Conservation (phyloP, 2,329 filamentous ascomycete genomes). For the Aspergillus udagawae region DNA sequence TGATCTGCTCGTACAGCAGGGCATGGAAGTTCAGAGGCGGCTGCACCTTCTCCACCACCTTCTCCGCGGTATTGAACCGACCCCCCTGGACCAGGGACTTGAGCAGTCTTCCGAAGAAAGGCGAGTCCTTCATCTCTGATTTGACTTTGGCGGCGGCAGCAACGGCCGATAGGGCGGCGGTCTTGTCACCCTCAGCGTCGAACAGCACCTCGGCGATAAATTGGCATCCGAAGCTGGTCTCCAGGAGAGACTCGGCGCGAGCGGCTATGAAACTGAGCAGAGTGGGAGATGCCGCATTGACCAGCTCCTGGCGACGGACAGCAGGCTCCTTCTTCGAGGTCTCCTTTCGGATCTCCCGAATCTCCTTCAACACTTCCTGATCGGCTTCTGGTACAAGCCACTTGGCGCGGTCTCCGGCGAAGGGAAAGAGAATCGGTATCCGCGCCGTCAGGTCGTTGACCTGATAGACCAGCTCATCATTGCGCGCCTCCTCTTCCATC, state of each 20-base stretch:
- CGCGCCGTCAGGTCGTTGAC: constrained; percentile 48
- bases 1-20: constrained; percentile 76
- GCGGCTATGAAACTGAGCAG: constrained; percentile 70
- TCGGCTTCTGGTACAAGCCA: constrained; percentile 63
- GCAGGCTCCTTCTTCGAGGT: constrained; percentile 93
- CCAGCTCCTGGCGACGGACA: constrained; percentile 69
- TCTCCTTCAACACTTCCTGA: constrained; percentile 67
- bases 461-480: constrained; percentile 43
- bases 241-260: constrained; percentile 63
- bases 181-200: constrained; percentile 69
- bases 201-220: constrained; percentile 80
- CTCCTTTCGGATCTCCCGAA: constrained; percentile 71
- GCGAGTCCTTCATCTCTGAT: constrained; percentile 55
- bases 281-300: constrained; percentile 67
- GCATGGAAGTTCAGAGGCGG: constrained; percentile 77
- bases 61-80: constrained; percentile 70
- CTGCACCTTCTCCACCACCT: constrained; percentile 66
- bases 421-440: constrained; percentile 72
- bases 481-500: constrained; percentile 31
- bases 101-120: constrained; percentile 74
- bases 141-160: constrained; percentile 45
- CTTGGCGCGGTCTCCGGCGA: constrained; percentile 60
- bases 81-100: constrained; percentile 90
- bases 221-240: constrained; percentile 79
- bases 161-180: constrained; percentile 66